phyloP scores from a whole-genome alignment of 805 yeast genomes.

The Metschnikowia hibisci region DNA sequence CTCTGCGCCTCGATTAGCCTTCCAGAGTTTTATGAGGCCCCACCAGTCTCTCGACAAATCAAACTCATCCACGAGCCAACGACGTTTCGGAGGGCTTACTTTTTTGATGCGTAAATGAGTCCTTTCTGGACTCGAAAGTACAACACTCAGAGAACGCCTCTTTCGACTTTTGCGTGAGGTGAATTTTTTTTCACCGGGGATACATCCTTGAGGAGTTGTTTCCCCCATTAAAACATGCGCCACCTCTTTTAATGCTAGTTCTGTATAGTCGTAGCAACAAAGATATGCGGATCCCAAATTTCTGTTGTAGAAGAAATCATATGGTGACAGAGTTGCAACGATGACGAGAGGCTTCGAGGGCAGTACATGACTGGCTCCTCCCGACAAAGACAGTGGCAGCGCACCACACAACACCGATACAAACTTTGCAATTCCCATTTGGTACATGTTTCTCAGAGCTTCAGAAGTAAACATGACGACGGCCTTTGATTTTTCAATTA shows the following conservation, averaged over 20 bases:
- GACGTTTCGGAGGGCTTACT: slow-evolving; percentile 28
- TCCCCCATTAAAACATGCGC: slow-evolving; percentile 55
- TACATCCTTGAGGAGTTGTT: slow-evolving; percentile 46
- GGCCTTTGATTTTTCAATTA: slow-evolving; percentile 49
- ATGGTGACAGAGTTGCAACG: slow-evolving; percentile 61
- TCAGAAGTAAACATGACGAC: slow-evolving; percentile 55
- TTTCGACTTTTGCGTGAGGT: slow-evolving; percentile 21
- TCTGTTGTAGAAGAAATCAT: slow-evolving; percentile 54
- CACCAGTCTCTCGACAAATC: slow-evolving; percentile 48
- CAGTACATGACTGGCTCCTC: slow-evolving; percentile 22
- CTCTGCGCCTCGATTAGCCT: slow-evolving; percentile 29
- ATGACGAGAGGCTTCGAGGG: slow-evolving; percentile 50
- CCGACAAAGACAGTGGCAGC: slow-evolving; percentile 24
- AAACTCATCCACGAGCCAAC: slow-evolving; percentile 59
- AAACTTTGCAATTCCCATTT: slow-evolving; percentile 57
- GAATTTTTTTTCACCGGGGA: slow-evolving; percentile 51
- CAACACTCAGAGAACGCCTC: slow-evolving; percentile 20
- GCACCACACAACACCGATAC: slow-evolving; percentile 53
- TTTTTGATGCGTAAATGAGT: slow-evolving; percentile 7
- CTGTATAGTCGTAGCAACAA: slow-evolving; percentile 60
- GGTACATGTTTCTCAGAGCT: slow-evolving; percentile 57
- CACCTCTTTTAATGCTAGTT: slow-evolving; percentile 45
- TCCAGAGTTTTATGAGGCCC: slow-evolving; percentile 43
- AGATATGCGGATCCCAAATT: slow-evolving; percentile 53
- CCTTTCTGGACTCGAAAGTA: slow-evolving; percentile 9